Percentiles rank a stretch among this genome's conserved stretches.
Conservation (phyloP, 768 basidiomycete species). For the Flagelloscypha sp. region DNA sequence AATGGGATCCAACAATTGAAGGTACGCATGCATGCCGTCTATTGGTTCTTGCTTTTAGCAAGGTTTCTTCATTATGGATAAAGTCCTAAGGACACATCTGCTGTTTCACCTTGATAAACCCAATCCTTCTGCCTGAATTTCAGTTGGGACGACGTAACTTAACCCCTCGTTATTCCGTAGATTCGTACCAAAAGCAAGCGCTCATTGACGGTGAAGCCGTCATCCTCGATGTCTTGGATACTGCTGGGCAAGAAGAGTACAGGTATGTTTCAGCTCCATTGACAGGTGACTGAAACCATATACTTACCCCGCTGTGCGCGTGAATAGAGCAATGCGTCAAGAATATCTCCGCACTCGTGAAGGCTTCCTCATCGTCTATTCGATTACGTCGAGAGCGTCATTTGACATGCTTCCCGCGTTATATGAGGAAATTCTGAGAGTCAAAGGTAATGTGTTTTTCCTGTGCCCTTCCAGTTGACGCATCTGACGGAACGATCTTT, state of each 20-base stretch:
- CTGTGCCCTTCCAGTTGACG: too few species aligned
- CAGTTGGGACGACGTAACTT: too few species aligned
- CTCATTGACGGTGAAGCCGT: conserved; percentile 57
- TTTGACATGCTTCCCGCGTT: conserved; percentile 56
- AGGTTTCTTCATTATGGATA: too few species aligned
- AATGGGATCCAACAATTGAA: conserved; percentile 57
- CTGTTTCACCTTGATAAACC: too few species aligned
- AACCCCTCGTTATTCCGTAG: conserved; percentile 20
- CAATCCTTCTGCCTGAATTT: too few species aligned
- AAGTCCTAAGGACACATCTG: too few species aligned
- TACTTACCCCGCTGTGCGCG: too few species aligned
- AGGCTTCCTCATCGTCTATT: conserved; percentile 59
- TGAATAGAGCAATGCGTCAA: conserved; percentile 56
- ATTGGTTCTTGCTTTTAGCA: too few species aligned
- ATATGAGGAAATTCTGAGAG: conserved; percentile 52
- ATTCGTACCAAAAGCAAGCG: conserved; percentile 57
- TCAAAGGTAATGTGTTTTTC: conserved; percentile 57
- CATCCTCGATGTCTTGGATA: conserved; percentile 56
- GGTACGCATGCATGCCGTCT: conserved; percentile 19
- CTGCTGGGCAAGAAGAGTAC: conserved; percentile 61
- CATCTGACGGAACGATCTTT: too few species aligned
- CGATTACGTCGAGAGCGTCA: conserved; percentile 51
- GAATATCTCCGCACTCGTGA: conserved; percentile 63
- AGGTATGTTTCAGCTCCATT: too few species aligned
- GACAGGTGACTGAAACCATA: too few species aligned